Evolutionary conservation across 768 basidiomycete genomes (phyloP), one percentile per base, ranked within the genome.

Genomic region (Candolleomyces eurysporus): DNA sequence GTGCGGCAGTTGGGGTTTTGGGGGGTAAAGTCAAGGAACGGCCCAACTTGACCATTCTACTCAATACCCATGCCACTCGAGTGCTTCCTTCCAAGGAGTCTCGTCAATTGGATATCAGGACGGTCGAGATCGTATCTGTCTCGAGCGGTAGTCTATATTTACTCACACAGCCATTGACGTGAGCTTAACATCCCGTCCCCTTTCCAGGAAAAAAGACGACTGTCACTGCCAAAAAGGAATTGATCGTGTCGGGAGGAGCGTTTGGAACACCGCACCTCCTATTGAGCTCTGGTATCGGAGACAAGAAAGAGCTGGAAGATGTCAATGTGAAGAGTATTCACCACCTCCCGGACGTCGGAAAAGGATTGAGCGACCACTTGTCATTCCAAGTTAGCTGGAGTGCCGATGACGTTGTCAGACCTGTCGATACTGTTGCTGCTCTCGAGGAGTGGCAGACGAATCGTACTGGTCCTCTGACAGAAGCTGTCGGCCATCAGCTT

Each of bases 1-100:
- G 72, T 50, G 66, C 74, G 3, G 68, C 72, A 8, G 70, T 69
- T 5, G 66, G 69, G 0, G 74, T 73, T 55, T 65, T 76, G 9
- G 66, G 64, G 2, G 58, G 62, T 2, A 46, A 68, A n/a, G 42
- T 43, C 42, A 43, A n/a, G 42, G 42, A 43, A n/a, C 26, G 26
- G 26, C 26, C 26, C 26, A 26, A 26, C 26, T 26, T 26, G 26
- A 26, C 26, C 26, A 26, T 26, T 4, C 26, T 26, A 26, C 26
- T 26, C 26, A 26, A 26, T 26, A 26, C 26, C 4, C 26, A 26
- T 2, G 26, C 26, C 26, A 26, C 26, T 26, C 26, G 26, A 2
- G 26, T 26, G 26, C 26, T 26, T 26, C 26, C 26, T 26, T 26
- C 26, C 11, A 43, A 43, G 13, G 42, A 43, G 5, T n/a, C 42